Base-by-base conservation (phyloP, 148 eudicot species). In the Hydrangea macrophylla region DNA sequence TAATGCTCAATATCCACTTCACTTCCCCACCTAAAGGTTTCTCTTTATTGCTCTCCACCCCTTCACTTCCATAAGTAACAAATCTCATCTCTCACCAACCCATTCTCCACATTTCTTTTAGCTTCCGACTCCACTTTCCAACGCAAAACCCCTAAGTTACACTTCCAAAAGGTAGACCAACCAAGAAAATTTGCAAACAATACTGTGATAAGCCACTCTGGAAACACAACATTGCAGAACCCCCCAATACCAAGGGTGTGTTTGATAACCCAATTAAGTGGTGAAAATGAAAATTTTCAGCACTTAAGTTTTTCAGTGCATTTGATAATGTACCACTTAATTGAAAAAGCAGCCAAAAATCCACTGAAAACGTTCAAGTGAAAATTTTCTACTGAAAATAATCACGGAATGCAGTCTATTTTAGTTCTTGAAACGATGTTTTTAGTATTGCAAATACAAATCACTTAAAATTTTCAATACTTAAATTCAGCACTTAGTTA, bases 161-260 rank as follows among this genome's bases (percentile, higher is more conserved):
- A 86, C 5, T 88, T 86, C 75, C 74, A 84, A 25, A 75, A 74
- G 10, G 88, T 86, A 7, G 78, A 82, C 73, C 83, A 80, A 63
- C 80, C 86, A 54, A 86, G 80, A 58, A 86, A 86, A 56, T 68
- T 45, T 12, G 75, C 82, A 63, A 86, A 86, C 26, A 80, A 53
- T 1, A 72, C 39, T 1, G 91, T 86, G 54, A 86, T 82, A 23
- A 86, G 75, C 91, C 88, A 86, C 53, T 82, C 84, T 23, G 91
- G 91, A 40, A 86, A 70, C 23, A 80, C 56, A 18, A 70, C 27
- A 59, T 86, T 86, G 54, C 75, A 78, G 17, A 84, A 71, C 33
- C 84, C 91, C 23, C 92, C 92, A 62, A 76, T 55, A 36, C 92
- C n/a, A n/a, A n/a, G n/a, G n/a, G n/a, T n/a, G n/a, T n/a, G n/a